Conservation (phyloP, 2,329 filamentous ascomycete species). For the Cladosporium velox region DNA sequence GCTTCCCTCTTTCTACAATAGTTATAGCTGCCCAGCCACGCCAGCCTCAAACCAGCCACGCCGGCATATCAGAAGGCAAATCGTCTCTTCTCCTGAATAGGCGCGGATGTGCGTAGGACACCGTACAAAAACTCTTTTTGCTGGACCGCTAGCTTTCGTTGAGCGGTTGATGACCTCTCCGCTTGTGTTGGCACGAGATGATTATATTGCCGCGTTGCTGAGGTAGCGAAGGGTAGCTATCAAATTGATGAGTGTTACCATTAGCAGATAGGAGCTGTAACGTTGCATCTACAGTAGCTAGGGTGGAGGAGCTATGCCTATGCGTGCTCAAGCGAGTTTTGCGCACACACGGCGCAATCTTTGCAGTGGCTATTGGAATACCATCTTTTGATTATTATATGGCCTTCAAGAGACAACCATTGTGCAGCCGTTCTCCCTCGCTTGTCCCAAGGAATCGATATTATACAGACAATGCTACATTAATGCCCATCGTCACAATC, state of each 20-base stretch:
- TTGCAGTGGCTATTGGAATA: background rate
- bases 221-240: background rate
- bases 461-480: background rate
- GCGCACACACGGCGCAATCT: background rate
- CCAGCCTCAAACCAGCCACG: background rate
- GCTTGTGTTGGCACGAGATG: background rate
- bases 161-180: background rate
- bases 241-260: background rate
- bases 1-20: background rate
- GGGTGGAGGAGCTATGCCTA: background rate
- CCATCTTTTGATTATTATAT: background rate
- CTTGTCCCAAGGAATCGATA: background rate
- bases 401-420: background rate
- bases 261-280: background rate
- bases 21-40: background rate
- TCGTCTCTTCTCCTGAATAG: background rate
- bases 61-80: background rate
- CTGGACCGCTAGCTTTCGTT: background rate
- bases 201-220: background rate
- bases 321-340: background rate
- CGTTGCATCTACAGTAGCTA: background rate
- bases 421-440: background rate
- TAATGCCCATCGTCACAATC: background rate
- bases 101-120: background rate
- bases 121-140: background rate